Conservation (phyloP, 345 rosid species). For the Litchi chinensis region DNA sequence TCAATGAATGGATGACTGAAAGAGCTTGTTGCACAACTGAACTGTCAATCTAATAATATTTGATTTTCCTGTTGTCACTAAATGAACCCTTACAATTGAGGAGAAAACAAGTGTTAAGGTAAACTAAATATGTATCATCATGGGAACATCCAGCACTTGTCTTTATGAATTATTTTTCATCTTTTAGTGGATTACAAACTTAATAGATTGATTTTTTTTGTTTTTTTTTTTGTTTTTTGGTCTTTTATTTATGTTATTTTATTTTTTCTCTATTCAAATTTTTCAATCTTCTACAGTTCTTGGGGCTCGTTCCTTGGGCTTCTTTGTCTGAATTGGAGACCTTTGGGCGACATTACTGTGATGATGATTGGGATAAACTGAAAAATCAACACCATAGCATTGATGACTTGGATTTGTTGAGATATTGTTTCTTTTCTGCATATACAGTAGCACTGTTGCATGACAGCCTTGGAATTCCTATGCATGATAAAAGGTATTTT, state of each 20-base stretch:
- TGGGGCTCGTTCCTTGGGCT: slow-evolving; percentile 41
- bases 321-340: slow-evolving; percentile 44
- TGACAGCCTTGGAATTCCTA: slow-evolving; percentile 43
- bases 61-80: background rate
- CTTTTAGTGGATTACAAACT: background rate
- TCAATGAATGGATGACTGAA: background rate
- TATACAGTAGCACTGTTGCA: slow-evolving; percentile 45
- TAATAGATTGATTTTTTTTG: background rate
- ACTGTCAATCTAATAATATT: slow-evolving; percentile 5
- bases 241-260: background rate
- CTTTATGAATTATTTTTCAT: background rate
- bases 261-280: background rate
- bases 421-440: slow-evolving; percentile 56
- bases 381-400: slow-evolving; percentile 25
- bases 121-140: background rate
- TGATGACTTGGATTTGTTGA: slow-evolving; percentile 44
- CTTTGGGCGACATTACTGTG: slow-evolving; percentile 44
- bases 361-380: slow-evolving; percentile 38
- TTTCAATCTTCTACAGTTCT: slow-evolving; percentile 38
- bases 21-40: background rate
- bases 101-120: background rate
- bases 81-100: background rate
- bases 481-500: slow-evolving; percentile 39
- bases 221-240: background rate
- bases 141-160: background rate